Evolutionary conservation across 179 eudicot genomes (phyloP).

Genomic region (Beta lomatogona): DNA sequence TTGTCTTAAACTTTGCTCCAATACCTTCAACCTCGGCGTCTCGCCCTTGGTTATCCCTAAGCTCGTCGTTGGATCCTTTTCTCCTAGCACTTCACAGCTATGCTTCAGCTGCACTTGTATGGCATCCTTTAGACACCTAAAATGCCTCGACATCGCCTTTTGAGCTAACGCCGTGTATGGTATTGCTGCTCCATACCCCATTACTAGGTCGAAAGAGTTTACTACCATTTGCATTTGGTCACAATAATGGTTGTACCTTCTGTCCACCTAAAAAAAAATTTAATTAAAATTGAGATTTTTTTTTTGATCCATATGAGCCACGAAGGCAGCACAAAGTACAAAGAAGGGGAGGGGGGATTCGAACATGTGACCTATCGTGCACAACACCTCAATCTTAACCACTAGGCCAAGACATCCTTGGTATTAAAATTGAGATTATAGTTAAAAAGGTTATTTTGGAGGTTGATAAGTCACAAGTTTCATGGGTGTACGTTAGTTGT

Average conservation of each 20-base stretch:
- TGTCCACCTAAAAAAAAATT: constrained; percentile 61
- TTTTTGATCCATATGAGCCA: too few relatives aligned
- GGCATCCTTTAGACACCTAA: constrained; percentile 84
- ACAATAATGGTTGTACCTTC: constrained; percentile 85
- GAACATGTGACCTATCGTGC: too few relatives aligned
- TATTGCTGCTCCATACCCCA: constrained; percentile 82
- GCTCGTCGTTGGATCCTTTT: constrained; percentile 63
- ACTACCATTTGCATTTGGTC: constrained; percentile 97
- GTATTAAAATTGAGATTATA: not conserved
- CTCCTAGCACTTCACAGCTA: constrained; percentile 79
- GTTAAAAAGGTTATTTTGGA: constrained; percentile 16
- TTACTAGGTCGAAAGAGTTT: constrained; percentile 82
- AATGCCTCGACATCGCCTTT: constrained; percentile 97
- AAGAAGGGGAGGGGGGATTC: too few relatives aligned
- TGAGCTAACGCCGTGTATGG: constrained; percentile 89
- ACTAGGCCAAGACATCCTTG: too few relatives aligned
- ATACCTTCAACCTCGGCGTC: constrained; percentile 76
- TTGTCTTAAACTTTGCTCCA: constrained; percentile 84
- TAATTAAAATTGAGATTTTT: too few relatives aligned
- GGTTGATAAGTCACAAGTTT: constrained; percentile 46
- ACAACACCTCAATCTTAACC: too few relatives aligned
- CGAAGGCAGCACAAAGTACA: too few relatives aligned
- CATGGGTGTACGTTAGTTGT: constrained; percentile 38
- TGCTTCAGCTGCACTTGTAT: constrained; percentile 66
- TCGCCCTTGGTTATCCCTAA: constrained; percentile 89